phyloP scores from a whole-genome alignment of 306 rosid genomes.

The Lotus japonicus region DNA sequence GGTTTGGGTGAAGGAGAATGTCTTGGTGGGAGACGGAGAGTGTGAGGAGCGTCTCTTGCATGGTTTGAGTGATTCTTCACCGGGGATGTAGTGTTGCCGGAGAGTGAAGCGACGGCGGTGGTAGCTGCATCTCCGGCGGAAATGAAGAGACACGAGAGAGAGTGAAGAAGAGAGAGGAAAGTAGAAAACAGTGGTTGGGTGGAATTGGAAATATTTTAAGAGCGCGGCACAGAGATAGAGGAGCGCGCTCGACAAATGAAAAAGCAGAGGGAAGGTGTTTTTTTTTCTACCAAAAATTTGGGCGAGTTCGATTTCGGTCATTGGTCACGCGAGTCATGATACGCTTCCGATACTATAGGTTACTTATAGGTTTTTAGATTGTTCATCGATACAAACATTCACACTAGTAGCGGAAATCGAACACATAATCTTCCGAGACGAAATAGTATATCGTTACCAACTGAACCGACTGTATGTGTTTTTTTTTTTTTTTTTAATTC shows the following conservation, averaged over 20 bases:
- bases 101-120: slow-evolving; percentile 13
- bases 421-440: too few species aligned
- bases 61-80: background rate
- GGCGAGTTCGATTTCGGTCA: too few species aligned
- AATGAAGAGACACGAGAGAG: background rate
- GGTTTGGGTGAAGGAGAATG: background rate
- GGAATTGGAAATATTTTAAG: background rate
- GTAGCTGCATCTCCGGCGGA: slow-evolving; percentile 20
- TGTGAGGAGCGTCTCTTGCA: slow-evolving; percentile 41
- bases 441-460: too few species aligned
- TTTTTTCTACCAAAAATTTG: too few species aligned
- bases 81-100: slow-evolving; percentile 4
- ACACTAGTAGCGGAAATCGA: too few species aligned
- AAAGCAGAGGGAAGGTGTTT: background rate
- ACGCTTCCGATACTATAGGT: too few species aligned
- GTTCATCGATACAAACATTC: too few species aligned
- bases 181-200: background rate
- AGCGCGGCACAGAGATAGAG: background rate
- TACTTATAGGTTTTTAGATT: too few species aligned
- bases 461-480: too few species aligned
- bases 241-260: background rate
- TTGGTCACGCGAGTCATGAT: too few species aligned
- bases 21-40: slow-evolving; percentile 28
- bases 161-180: background rate
- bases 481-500: background rate